Conservation (phyloP, 2,329 filamentous ascomycete genomes). For the Neurospora sp. region DNA sequence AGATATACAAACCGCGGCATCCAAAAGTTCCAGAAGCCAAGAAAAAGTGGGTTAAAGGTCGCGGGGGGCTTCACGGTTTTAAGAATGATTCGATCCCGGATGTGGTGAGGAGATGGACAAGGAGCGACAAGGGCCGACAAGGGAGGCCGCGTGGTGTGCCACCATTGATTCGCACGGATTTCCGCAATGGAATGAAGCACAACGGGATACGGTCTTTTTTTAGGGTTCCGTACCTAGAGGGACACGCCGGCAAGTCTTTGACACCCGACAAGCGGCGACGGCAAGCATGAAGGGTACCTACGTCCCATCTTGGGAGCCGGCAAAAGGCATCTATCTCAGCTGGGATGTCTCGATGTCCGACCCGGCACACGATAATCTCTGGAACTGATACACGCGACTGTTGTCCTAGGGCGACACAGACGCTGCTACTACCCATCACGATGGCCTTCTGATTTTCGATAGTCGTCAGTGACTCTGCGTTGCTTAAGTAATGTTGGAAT, state of each 20-base stretch:
- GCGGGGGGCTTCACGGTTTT: slow-evolving; percentile 7
- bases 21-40: slow-evolving; percentile 9
- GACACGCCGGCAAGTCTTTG: background rate
- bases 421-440: background rate
- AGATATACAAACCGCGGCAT: background rate
- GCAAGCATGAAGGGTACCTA: background rate
- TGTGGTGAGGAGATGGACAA: slow-evolving; percentile 5
- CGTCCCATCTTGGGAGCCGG: background rate
- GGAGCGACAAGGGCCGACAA: background rate
- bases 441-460: background rate
- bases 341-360: background rate
- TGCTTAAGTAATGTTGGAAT: background rate
- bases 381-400: background rate
- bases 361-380: background rate
- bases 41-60: slow-evolving; percentile 4
- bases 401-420: background rate
- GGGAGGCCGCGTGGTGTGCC: slow-evolving; percentile 9
- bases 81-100: slow-evolving; percentile 13
- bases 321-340: background rate
- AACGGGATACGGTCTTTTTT: background rate
- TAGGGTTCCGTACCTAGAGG: background rate
- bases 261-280: background rate
- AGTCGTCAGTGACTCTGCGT: background rate
- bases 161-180: background rate
- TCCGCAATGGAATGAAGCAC: background rate